Base-by-base conservation (phyloP, 177 flowering plant genomes). In the Vitis hybrid region DNA sequence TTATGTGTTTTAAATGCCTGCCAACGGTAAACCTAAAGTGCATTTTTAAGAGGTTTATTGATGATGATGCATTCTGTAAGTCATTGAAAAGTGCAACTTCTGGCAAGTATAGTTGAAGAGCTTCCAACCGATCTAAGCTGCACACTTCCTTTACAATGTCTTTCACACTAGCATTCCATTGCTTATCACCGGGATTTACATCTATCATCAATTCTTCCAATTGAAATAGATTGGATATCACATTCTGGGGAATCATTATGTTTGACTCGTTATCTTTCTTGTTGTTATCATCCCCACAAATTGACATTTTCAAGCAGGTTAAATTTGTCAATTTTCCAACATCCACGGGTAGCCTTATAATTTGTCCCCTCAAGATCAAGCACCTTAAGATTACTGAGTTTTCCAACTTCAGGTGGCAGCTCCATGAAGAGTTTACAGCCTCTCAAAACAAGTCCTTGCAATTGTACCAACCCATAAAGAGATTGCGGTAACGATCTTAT, bases 281-380 rank as follows among this genome's bases (percentile, higher is more conserved):
- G 23, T 23, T 23, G 23, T 23, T 23, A 23, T 23, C 23, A 23
- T 23, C 23, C 23, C 23, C 23, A 23, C 23, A 23, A 23, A 23
- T 23, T 23, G 23, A 23, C 23, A 23, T 23, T 23, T 23, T 23
- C 23, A 23, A 23, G 23, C 23, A 2, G 23, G 23, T 23, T 8
- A 68, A 19, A 18, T 45, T 68, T 19, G 45, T 40, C 11, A 67
- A 45, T 2, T 56, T 14, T 15, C n/a, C 30, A 30, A 67, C 14
- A 13, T 15, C n/a, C 30, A 56, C 18, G 0, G 70, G 70, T 15
- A 67, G 14, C 30, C 14, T 7, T 11, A 56, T 34, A 45, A 67
- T 15, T 52, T 56, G 70, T 67, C 45, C 70, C 70, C 34, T 67
- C 70, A 56, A 67, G 70, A 56, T 67, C 70, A n/a, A 56, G 40